Base-by-base conservation (phyloP, 768 basidiomycete species). In the Cystofilobasidium ferigula region DNA sequence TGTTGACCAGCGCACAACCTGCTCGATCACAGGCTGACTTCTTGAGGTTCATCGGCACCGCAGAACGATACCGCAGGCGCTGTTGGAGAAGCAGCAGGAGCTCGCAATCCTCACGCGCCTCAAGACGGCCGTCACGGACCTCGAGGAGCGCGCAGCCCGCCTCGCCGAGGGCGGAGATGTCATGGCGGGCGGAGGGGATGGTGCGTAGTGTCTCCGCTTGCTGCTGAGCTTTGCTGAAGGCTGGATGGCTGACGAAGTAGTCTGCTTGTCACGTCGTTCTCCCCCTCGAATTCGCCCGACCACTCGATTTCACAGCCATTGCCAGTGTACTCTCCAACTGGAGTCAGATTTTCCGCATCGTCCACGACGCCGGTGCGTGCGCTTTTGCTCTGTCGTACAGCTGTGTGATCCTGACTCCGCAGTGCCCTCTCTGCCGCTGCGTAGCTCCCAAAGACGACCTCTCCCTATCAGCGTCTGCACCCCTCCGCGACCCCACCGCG, bases 71-170 rank as follows among this genome's bases (percentile, higher is more conserved):
- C 51, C 30, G 28, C 51, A 16, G 7, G 51, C 51, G 4, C 51
- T 54, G 51, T 14, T 54, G 28, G 51, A 54, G 28, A 54, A 54
- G 51, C 51, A 54, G 20, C 51, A 54, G 51, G 51, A 54, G 51
- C 51, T 54, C 28, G 28, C 30, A 2, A 22, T 54, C 28, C 51
- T 54, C 51, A 54, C 51, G 4, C 51, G 51, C 4, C 51, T 54
- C 51, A 54, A 54, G 51, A 32, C 26, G 16, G 51, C 51, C 30
- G 51, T 54, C 8, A 9, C n/a, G 18, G 51, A 28, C 1, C 51
- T 54, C 30, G 51, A 54, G 51, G 51, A 54, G 28, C 51, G 51
- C 18, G 51, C 51, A 6, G 5, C 10, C 30, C 51, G 51, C 13
- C 51, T 54, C 28, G 51, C 51, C 2, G 51, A 54, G 30, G 51